phyloP scores from a whole-genome alignment of 2,329 filamentous ascomycete species.

The Tolypocladium tropicale region DNA sequence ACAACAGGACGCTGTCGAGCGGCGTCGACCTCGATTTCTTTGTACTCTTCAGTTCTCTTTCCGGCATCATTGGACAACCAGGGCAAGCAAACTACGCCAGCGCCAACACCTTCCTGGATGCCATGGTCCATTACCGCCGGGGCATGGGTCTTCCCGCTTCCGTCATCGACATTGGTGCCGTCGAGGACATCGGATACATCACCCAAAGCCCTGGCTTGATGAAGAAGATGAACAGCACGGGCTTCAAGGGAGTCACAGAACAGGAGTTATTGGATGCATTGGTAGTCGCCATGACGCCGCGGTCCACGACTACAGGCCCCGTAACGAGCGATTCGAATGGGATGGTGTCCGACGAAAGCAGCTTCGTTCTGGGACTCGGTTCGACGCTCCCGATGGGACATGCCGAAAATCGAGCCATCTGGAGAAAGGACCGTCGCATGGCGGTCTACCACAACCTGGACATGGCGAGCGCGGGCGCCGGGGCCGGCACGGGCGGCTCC shows the following conservation, averaged over 20 bases:
- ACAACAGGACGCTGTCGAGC: constrained; percentile 4
- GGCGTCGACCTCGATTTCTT: constrained; percentile 24
- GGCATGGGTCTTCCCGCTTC: constrained; percentile 4
- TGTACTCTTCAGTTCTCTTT: constrained; percentile 22
- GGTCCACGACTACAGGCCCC: neutral
- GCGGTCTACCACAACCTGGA: constrained; percentile 7
- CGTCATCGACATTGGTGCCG: constrained; percentile 22
- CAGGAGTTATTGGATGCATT: neutral
- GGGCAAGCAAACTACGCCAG: constrained; percentile 31
- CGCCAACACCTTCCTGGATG: constrained; percentile 27
- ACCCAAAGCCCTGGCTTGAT: neutral
- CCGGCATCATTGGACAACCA: constrained; percentile 20
- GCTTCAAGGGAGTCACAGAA: neutral
- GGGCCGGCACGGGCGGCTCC: neutral
- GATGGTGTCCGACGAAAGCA: neutral
- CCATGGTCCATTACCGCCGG: constrained; percentile 23
- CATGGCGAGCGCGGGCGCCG: neutral
- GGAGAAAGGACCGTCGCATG: constrained; percentile 12
- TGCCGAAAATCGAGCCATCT: constrained; percentile 6
- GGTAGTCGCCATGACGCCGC: neutral
- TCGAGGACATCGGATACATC: constrained; percentile 26
- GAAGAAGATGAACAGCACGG: neutral
- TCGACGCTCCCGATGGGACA: constrained; percentile 5
- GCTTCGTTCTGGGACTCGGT: constrained; percentile 8
- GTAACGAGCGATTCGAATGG: neutral